Conservation (phyloP, 441 rosid genomes). For the Metrosideros polymorpha region DNA sequence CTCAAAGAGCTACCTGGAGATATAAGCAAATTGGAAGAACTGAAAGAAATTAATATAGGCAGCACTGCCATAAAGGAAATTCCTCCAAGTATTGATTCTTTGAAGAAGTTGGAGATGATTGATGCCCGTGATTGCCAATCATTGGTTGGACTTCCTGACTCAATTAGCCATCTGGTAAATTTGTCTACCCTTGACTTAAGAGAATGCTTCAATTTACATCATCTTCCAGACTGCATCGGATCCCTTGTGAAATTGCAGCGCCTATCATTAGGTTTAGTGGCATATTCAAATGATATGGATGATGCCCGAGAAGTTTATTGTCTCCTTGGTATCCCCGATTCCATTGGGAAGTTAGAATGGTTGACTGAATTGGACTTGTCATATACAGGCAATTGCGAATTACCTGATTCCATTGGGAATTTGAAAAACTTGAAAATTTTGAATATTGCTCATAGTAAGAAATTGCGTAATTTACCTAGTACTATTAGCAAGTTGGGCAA, state of each 20-base stretch:
- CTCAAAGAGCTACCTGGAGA: neutral
- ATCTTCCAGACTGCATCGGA: neutral
- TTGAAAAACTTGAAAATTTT: neutral
- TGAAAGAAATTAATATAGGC: neutral
- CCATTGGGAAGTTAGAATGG: neutral
- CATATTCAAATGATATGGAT: no score
- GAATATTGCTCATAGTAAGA: fast-evolving
- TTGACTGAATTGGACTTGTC: neutral
- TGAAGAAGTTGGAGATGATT: neutral
- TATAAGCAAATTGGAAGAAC: neutral
- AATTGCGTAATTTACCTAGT: neutral
- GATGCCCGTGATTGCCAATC: neutral
- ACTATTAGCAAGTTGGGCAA: neutral
- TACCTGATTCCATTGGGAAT: neutral
- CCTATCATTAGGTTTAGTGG: neutral
- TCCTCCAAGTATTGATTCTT: neutral
- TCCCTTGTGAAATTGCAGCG: neutral
- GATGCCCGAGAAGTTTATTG: no score
- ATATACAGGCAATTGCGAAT: neutral
- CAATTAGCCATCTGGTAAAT: neutral
- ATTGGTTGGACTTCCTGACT: neutral
- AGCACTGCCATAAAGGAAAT: neutral
- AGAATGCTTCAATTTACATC: fast-evolving
- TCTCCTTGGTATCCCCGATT: neutral
- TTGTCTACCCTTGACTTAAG: neutral